Percentiles rank a stretch among this genome's conserved stretches.
Conservation (phyloP, 106 monocot genomes). For the Allium sativum region DNA sequence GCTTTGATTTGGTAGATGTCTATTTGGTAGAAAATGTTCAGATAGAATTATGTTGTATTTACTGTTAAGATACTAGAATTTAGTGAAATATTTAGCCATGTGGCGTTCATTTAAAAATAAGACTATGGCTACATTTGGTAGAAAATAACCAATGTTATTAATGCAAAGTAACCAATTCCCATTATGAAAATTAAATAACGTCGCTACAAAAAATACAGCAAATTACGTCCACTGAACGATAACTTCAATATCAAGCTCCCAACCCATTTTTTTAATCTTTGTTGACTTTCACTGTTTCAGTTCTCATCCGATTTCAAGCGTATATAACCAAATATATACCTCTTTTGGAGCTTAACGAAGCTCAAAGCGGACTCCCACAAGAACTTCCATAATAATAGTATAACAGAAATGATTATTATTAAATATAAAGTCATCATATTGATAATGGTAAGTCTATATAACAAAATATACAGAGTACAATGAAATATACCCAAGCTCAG, state of each 20-base stretch:
- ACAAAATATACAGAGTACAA: too few relatives aligned
- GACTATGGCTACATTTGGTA: too few relatives aligned
- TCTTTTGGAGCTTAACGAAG: constrained; percentile 71
- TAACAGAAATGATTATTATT: too few relatives aligned
- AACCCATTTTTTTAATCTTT: constrained; percentile 77
- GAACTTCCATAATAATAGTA: constrained; percentile 62
- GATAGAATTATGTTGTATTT: neutral
- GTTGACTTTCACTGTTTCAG: constrained; percentile 54
- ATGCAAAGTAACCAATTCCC: too few relatives aligned
- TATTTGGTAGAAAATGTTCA: too few relatives aligned
- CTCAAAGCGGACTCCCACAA: constrained; percentile 90
- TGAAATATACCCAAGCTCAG: too few relatives aligned
- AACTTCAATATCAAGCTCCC: constrained; percentile 84
- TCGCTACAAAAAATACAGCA: neutral
- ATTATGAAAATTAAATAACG: too few relatives aligned
- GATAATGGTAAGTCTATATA: neutral
- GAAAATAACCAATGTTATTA: too few relatives aligned
- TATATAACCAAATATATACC: constrained; percentile 78
- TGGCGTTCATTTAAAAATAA: too few relatives aligned
- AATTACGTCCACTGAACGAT: constrained; percentile 97
- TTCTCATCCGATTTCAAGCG: constrained; percentile 63
- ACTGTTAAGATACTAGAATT: neutral
- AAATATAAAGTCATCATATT: too few relatives aligned
- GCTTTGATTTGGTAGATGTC: too few relatives aligned
- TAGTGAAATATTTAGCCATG: too few relatives aligned